These are phyloP conservation scores for Debaryomyces udenii DNA, from an alignment of 1,139 yeast species.

Conservation along the genomic window DNA sequence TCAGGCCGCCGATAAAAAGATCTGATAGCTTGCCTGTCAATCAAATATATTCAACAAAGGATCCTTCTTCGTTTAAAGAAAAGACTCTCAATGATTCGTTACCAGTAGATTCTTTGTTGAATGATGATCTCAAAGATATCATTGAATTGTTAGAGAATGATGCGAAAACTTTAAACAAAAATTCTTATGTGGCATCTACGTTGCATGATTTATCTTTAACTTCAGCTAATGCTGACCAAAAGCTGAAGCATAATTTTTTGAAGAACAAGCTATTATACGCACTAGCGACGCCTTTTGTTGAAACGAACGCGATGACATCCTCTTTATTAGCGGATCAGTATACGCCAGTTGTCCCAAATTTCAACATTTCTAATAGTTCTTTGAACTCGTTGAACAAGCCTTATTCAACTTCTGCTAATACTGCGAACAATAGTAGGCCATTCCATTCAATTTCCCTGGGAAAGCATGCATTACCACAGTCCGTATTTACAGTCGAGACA, in stretches of 20 bases:
- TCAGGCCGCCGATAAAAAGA: constrained; percentile 43
- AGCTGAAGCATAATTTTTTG: constrained; percentile 42
- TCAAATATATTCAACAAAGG: constrained; percentile 22
- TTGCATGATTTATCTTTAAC: constrained; percentile 59
- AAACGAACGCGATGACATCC: constrained; percentile 50
- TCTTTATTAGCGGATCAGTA: constrained; percentile 29
- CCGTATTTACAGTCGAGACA: constrained; percentile 78
- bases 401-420: constrained; percentile 11
- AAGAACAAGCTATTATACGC: constrained; percentile 63
- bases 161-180: constrained; percentile 28
- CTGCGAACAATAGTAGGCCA: constrained; percentile 36
- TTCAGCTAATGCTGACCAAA: constrained; percentile 28
- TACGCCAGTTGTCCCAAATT: constrained; percentile 16
- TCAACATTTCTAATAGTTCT: constrained; percentile 32
- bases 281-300: constrained; percentile 75
- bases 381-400: constrained; percentile 26
- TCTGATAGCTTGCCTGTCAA: constrained; percentile 42
- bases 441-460: constrained; percentile 66
- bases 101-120: constrained; percentile 6
- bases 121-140: constrained; percentile 48
- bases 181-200: constrained; percentile 51
- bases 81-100: background rate
- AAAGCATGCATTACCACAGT: constrained; percentile 72
- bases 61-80: constrained; percentile 2
- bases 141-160: constrained; percentile 46